A percentile compares a stretch with the other conserved stretches of the same genome.
These are phyloP conservation scores for Podospora anserina DNA, from an alignment of 495 filamentous ascomycete genomes.

Conservation along the genomic window DNA sequence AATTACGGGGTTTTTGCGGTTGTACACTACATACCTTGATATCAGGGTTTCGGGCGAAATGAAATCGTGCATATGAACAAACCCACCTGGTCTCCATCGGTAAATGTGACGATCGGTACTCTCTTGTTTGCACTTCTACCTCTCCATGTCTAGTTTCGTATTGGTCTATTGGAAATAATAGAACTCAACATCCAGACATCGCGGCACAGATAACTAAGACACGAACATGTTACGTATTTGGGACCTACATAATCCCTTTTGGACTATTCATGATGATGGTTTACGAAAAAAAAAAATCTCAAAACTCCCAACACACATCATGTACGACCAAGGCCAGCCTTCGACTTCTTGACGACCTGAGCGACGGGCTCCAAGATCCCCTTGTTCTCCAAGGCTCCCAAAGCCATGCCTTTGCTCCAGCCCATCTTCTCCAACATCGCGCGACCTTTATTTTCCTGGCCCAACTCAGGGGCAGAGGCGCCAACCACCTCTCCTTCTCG, in stretches of 20 bases:
- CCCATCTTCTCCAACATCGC: conserved; percentile 97
- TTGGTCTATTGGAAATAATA: too few species aligned
- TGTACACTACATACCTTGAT: conserved; percentile 73
- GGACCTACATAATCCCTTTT: neutral
- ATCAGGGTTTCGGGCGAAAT: conserved; percentile 58
- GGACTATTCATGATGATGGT: neutral
- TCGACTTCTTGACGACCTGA: conserved; percentile 83
- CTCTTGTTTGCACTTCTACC: too few species aligned
- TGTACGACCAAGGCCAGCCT: conserved; percentile 67
- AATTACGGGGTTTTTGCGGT: conserved; percentile 61
- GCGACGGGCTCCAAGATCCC: conserved; percentile 82
- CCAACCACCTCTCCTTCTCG: conserved; percentile 90
- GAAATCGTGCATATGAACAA: conserved; percentile 62
- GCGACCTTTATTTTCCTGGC: conserved; percentile 75
- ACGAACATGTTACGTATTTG: too few species aligned
- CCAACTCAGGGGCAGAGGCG: conserved; percentile 76
- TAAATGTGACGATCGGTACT: neutral
- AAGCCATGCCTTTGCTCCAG: conserved; percentile 81
- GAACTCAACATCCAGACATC: too few species aligned
- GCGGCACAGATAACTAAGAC: too few species aligned
- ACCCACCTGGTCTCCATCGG: neutral
- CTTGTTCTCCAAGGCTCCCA: conserved; percentile 81
- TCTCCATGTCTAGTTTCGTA: neutral
- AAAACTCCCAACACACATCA: neutral
- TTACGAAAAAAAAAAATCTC: neutral